These are phyloP conservation scores for Aspergillus melleus DNA, from an alignment of 2,329 filamentous ascomycete species.

Conservation along the genomic window DNA sequence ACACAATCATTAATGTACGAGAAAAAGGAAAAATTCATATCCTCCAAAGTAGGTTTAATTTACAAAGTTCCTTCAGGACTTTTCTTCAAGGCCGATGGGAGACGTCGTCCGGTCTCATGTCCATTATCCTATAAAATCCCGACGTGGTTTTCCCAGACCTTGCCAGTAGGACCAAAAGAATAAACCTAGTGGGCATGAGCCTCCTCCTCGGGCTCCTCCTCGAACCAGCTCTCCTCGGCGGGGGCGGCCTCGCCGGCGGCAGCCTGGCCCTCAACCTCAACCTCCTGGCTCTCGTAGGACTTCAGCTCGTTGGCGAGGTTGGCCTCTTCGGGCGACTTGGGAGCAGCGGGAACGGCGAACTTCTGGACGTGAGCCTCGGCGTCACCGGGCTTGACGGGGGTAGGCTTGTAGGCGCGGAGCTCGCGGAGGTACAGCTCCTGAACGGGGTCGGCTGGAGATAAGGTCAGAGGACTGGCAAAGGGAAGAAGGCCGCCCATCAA, in stretches of 20 bases:
- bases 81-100: slow-evolving; percentile 12
- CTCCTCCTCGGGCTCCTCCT: slow-evolving; percentile 64
- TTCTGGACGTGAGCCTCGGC: slow-evolving; percentile 87
- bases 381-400: slow-evolving; percentile 79
- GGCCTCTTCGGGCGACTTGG: slow-evolving; percentile 87
- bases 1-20: slow-evolving; percentile 1
- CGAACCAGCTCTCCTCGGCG: slow-evolving; percentile 74
- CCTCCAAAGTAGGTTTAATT: slow-evolving; percentile 31
- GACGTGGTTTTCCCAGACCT: slow-evolving; percentile 27
- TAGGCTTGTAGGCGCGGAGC: slow-evolving; percentile 90
- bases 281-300: slow-evolving; percentile 90
- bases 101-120: slow-evolving; percentile 25
- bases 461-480: slow-evolving; percentile 6
- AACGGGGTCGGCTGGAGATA: slow-evolving; percentile 79
- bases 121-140: slow-evolving; percentile 26
- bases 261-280: slow-evolving; percentile 90
- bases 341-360: slow-evolving; percentile 77
- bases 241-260: slow-evolving; percentile 61
- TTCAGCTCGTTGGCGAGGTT: slow-evolving; percentile 89
- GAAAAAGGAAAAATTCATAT: slow-evolving; percentile 22
- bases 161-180: slow-evolving; percentile 23
- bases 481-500: neutral
- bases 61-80: slow-evolving; percentile 23
- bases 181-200: slow-evolving; percentile 45
- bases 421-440: slow-evolving; percentile 97